Conservation (phyloP, 2,329 filamentous ascomycete genomes). For the Cucurbitaria berberidis region DNA sequence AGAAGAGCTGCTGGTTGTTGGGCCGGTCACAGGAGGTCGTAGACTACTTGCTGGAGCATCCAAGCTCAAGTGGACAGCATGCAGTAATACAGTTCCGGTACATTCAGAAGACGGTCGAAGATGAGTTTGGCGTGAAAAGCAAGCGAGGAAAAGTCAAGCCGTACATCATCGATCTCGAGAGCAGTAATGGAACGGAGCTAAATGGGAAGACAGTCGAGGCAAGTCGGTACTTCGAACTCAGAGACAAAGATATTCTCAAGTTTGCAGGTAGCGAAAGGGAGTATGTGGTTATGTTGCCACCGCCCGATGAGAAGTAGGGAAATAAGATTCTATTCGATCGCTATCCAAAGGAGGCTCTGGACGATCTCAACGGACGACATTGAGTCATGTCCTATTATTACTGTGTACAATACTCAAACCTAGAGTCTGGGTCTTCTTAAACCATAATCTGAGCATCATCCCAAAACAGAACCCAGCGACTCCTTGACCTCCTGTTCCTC, state of each 20-base stretch:
- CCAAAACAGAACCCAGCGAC: background rate
- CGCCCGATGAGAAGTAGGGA: slow-evolving; percentile 29
- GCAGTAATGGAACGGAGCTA: slow-evolving; percentile 84
- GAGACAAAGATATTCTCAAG: slow-evolving; percentile 85
- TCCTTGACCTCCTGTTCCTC: background rate
- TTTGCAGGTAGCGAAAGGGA: slow-evolving; percentile 90
- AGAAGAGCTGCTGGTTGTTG: slow-evolving; percentile 87
- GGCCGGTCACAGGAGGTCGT: slow-evolving; percentile 81
- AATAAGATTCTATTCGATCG: background rate
- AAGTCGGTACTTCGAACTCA: slow-evolving; percentile 83
- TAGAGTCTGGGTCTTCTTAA: background rate
- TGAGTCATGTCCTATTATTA: background rate
- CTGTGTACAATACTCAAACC: background rate
- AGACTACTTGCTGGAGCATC: slow-evolving; percentile 85
- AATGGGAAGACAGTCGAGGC: slow-evolving; percentile 77
- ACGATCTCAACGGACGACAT: background rate
- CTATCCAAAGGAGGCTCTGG: background rate
- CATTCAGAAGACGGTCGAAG: slow-evolving; percentile 82
- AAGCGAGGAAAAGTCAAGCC: slow-evolving; percentile 62
- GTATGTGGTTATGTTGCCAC: slow-evolving; percentile 89
- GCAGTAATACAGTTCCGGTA: slow-evolving; percentile 93
- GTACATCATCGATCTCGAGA: slow-evolving; percentile 92
- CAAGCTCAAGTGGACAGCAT: slow-evolving; percentile 93
- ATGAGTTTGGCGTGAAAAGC: slow-evolving; percentile 68
- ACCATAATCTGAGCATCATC: background rate